These are phyloP conservation scores for Neonectria faginata DNA, from an alignment of 2,329 filamentous ascomycete genomes.

Conservation along the genomic window DNA sequence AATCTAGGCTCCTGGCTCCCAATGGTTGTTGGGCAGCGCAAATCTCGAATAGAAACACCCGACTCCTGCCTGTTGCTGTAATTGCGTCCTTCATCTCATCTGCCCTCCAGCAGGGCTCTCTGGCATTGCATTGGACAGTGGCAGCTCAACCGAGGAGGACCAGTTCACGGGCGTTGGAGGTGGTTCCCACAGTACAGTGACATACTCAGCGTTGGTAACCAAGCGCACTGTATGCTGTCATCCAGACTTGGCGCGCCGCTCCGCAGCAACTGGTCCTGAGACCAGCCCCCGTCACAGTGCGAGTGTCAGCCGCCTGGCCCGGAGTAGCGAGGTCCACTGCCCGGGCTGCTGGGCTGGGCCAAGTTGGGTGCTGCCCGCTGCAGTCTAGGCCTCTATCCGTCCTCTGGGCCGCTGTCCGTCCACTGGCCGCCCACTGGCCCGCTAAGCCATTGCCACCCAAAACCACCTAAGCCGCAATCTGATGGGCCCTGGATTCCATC, in stretches of 20 bases:
- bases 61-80: slow-evolving; percentile 10
- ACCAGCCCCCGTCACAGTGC: slow-evolving; percentile 37
- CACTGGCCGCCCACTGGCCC: background rate
- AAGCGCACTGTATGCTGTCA: slow-evolving; percentile 37
- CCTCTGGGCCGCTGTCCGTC: slow-evolving; percentile 12
- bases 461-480: slow-evolving; percentile 38
- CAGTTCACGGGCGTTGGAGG: slow-evolving; percentile 33
- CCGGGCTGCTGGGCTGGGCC: slow-evolving; percentile 3
- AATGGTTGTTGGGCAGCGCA: slow-evolving; percentile 34
- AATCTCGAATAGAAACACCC: slow-evolving; percentile 21
- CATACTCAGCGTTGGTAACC: slow-evolving; percentile 8
- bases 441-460: slow-evolving; percentile 26
- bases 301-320: slow-evolving; percentile 18
- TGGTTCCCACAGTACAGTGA: slow-evolving; percentile 39
- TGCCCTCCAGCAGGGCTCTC: slow-evolving; percentile 30
- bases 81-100: slow-evolving; percentile 39
- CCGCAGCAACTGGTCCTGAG: background rate
- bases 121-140: slow-evolving; percentile 27
- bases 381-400: background rate
- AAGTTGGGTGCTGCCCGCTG: slow-evolving; percentile 4
- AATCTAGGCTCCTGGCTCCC: slow-evolving; percentile 20
- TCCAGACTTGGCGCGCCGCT: background rate
- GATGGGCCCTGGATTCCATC: slow-evolving; percentile 43
- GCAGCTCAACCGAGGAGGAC: slow-evolving; percentile 27
- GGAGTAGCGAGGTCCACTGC: slow-evolving; percentile 32